Evolutionary conservation across 805 yeast genomes (phyloP).

Genomic region (Yamadazyma akitaensis): DNA sequence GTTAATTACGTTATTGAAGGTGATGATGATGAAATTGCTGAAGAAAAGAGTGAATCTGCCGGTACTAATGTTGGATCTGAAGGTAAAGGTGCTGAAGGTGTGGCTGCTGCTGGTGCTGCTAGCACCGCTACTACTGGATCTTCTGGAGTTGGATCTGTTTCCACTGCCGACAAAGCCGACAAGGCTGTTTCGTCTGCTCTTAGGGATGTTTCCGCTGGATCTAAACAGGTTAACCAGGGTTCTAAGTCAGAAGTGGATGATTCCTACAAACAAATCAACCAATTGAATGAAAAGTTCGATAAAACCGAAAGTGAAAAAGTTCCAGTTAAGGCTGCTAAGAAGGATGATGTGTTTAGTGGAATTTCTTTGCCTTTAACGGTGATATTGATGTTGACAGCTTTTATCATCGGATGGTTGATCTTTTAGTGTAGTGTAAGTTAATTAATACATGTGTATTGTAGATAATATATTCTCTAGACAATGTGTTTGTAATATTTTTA

Average conservation of each 20-base stretch:
- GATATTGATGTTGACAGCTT: conserved; percentile 44
- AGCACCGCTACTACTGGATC: conserved; percentile 13
- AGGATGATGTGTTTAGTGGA: conserved; percentile 36
- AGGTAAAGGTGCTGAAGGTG: conserved; percentile 19
- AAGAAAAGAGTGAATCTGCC: neutral
- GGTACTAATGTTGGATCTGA: conserved; percentile 10
- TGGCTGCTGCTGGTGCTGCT: conserved; percentile 9
- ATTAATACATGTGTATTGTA: neutral
- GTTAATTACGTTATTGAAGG: conserved; percentile 48
- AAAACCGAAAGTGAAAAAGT: conserved; percentile 29
- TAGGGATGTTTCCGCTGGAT: conserved; percentile 12
- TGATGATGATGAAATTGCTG: conserved; percentile 10
- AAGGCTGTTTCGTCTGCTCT: conserved; percentile 4
- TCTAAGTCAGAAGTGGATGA: conserved; percentile 22
- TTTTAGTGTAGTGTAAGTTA: conserved; percentile 34
- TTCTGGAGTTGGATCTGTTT: conserved; percentile 11
- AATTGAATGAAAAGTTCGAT: conserved; percentile 44
- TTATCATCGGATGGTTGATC: conserved; percentile 73
- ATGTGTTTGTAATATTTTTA: no score
- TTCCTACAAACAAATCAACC: conserved; percentile 41
- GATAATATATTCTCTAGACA: neutral
- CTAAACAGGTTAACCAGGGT: conserved; percentile 9
- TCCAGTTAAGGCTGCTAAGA: conserved; percentile 6
- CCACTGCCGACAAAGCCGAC: conserved; percentile 11
- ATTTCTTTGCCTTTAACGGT: conserved; percentile 53